A percentile compares a stretch with the other conserved stretches of the same genome.
phyloP scores from a whole-genome alignment of 441 rosid species.

The Populus hybrid region DNA sequence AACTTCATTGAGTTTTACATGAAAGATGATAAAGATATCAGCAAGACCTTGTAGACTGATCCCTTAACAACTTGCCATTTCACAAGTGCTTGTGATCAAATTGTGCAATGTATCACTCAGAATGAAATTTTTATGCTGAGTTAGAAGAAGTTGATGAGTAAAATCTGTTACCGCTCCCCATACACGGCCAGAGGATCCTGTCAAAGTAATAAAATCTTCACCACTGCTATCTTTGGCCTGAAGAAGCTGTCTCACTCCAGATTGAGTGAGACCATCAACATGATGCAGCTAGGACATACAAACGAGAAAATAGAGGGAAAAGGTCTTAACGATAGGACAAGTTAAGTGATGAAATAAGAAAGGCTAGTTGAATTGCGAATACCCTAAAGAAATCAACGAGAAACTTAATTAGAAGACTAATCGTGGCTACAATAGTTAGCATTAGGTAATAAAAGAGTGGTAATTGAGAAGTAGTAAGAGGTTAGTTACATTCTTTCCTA shows the following conservation, averaged over 20 bases:
- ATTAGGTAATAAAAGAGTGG: neutral
- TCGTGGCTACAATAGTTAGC: neutral
- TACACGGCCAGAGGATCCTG: constrained; percentile 64
- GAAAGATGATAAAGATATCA: neutral
- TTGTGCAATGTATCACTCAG: neutral
- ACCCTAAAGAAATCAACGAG: neutral
- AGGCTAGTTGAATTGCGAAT: neutral
- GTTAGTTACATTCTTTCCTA: constrained; percentile 70
- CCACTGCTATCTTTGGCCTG: constrained; percentile 43
- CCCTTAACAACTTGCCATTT: neutral
- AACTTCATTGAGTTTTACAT: neutral
- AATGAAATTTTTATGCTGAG: neutral
- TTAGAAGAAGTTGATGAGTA: constrained; percentile 3
- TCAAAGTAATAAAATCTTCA: constrained; percentile 47
- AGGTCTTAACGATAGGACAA: neutral
- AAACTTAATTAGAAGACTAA: neutral
- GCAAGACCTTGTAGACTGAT: neutral
- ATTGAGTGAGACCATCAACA: constrained; percentile 76
- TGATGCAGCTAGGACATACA: constrained; percentile 63
- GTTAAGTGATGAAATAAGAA: neutral
- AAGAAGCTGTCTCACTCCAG: constrained; percentile 52
- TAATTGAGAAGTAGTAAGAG: neutral
- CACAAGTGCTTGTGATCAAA: neutral
- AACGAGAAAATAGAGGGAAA: neutral
- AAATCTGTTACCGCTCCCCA: constrained; percentile 80